Percentiles rank a stretch among this genome's conserved stretches.
Evolutionary conservation across 192 early-diverging fungal genomes (phyloP).

Genomic region (Podila epigama): DNA sequence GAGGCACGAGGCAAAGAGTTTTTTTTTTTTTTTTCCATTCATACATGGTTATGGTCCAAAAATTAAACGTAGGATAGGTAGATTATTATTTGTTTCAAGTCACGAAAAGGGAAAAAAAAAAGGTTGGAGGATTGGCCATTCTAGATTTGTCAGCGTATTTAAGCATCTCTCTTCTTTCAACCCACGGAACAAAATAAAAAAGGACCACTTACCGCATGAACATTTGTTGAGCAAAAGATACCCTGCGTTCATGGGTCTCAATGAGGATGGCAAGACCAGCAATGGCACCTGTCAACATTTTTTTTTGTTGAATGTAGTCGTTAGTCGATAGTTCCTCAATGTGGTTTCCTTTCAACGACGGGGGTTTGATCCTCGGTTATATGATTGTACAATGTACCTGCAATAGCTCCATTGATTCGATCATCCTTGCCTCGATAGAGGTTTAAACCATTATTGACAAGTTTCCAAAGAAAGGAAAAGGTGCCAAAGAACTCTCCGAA

Average conservation of each 20-base stretch:
- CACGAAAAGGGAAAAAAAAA: not conserved
- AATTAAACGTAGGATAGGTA: not conserved
- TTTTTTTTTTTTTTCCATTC: no score
- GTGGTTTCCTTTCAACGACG: no score
- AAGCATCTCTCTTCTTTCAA: not conserved
- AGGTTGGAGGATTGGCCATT: not conserved
- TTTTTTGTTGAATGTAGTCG: not conserved
- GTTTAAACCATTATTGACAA: conserved; percentile 69
- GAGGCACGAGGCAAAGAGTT: no score
- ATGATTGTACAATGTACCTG: conserved; percentile 33
- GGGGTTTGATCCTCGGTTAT: no score
- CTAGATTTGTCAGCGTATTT: conserved; percentile 26
- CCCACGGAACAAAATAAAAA: not conserved
- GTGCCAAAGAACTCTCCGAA: conserved; percentile 77
- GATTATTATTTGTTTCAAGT: no score
- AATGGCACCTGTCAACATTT: conserved; percentile 44
- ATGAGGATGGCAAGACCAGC: conserved; percentile 59
- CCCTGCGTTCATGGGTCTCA: conserved; percentile 59
- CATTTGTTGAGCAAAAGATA: conserved; percentile 65
- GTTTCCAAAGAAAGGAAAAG: conserved; percentile 79
- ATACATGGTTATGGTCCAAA: not conserved
- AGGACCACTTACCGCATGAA: conserved; percentile 65
- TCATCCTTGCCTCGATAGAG: conserved; percentile 59
- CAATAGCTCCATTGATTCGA: conserved; percentile 60
- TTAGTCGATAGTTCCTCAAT: no score